Evolutionary conservation across 805 yeast genomes (phyloP).

Genomic region (Spathaspora boniae): DNA sequence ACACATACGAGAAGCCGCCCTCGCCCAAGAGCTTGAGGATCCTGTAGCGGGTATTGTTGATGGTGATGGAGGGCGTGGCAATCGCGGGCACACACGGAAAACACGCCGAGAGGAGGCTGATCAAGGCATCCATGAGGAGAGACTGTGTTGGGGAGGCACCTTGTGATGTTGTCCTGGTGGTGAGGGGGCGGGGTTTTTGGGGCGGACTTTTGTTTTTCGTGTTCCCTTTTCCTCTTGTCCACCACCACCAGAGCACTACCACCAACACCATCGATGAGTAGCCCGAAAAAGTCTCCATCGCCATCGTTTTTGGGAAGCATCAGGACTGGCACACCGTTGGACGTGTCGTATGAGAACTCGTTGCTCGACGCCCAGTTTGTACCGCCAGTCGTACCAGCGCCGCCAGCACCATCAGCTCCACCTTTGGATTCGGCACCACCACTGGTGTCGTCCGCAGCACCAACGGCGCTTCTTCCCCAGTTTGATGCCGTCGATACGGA

Average conservation of each 20-base stretch:
- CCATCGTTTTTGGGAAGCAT: conserved; percentile 8
- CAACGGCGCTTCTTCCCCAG: no score
- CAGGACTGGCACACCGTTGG: conserved; percentile 7
- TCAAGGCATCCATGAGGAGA: conserved; percentile 21
- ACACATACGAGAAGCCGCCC: conserved; percentile 86
- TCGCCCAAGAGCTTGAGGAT: conserved; percentile 79
- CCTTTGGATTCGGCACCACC: background rate
- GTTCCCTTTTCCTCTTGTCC: conserved; percentile 1
- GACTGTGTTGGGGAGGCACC: background rate
- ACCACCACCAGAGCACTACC: background rate
- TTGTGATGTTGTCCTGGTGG: background rate
- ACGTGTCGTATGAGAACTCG: conserved; percentile 6
- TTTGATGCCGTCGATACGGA: conserved; percentile 12
- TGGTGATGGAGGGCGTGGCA: conserved; percentile 52
- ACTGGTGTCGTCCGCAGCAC: background rate
- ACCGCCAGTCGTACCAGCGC: no score
- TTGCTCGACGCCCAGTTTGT: background rate
- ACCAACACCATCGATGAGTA: conserved; percentile 4
- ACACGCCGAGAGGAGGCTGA: conserved; percentile 26
- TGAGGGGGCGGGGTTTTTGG: background rate
- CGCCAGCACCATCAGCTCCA: background rate
- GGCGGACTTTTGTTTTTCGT: background rate
- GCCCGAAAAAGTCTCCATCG: conserved; percentile 5
- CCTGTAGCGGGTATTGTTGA: conserved; percentile 60
- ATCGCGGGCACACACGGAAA: conserved; percentile 44